These are phyloP conservation scores for Rhododendron kiyosumense DNA, from an alignment of 148 eudicot genomes.

Conservation along the genomic window DNA sequence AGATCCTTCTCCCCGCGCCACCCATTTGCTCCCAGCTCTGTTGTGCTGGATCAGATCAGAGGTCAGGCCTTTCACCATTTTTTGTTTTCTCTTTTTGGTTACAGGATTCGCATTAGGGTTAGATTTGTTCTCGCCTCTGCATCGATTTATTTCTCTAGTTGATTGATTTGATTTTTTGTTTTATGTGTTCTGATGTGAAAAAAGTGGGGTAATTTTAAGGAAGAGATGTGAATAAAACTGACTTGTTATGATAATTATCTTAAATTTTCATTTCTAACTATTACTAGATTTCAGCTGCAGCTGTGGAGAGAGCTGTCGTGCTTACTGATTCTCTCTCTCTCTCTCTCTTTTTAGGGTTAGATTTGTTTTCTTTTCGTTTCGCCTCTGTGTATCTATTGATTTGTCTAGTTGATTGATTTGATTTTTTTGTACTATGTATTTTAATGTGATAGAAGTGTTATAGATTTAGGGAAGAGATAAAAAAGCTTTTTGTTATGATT, in stretches of 20 bases:
- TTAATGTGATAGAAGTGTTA: not conserved
- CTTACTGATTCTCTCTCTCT: not conserved
- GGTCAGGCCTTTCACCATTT: not conserved
- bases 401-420: not conserved
- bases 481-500: not conserved
- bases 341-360: not conserved
- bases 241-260: not conserved
- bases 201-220: not conserved
- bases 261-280: not conserved
- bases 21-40: not conserved
- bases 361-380: too few relatives aligned
- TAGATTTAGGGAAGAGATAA: not conserved
- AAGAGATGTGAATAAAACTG: not conserved
- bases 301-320: not conserved
- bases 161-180: not conserved
- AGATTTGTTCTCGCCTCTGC: not conserved
- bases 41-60: slow-evolving; percentile 11
- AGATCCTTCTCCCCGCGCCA: not conserved
- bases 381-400: not conserved
- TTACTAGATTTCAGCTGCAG: not conserved
- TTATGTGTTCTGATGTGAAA: not conserved
- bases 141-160: not conserved
- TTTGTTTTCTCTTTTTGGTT: not conserved
- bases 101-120: not conserved
- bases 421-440: not conserved